Conservation (phyloP, 805 yeast genomes). For the Cyberlindnera meyerae region DNA sequence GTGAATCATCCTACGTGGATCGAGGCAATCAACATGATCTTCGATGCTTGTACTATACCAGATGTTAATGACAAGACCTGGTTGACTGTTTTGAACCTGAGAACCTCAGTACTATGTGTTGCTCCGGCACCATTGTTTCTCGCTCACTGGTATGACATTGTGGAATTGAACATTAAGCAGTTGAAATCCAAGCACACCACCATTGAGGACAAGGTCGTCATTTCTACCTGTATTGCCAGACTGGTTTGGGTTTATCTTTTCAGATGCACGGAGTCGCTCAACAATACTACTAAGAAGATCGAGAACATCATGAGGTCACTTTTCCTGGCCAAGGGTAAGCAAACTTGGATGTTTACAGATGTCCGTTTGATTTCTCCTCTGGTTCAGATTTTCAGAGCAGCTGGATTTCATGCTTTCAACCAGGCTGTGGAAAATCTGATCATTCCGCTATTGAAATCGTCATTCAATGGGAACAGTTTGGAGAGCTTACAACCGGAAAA, state of each 20-base stretch:
- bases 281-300: conserved; percentile 76
- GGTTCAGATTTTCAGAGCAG: conserved; percentile 67
- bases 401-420: conserved; percentile 75
- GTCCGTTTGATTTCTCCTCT: conserved; percentile 56
- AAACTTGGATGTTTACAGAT: conserved; percentile 73
- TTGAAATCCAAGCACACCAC: conserved; percentile 55
- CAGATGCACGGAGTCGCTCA: conserved; percentile 82
- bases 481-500: conserved; percentile 70
- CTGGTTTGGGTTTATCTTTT: conserved; percentile 87
- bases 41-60: conserved; percentile 43
- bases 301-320: conserved; percentile 57
- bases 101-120: conserved; percentile 72
- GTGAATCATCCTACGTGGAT: conserved; percentile 96
- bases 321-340: conserved; percentile 55
- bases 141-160: conserved; percentile 61
- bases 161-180: conserved; percentile 57
- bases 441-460: conserved; percentile 58
- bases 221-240: conserved; percentile 63
- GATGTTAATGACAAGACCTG: conserved; percentile 47
- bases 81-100: conserved; percentile 61
- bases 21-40: conserved; percentile 65
- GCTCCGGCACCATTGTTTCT: conserved; percentile 74
- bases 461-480: conserved; percentile 51
- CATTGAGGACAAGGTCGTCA: conserved; percentile 43
- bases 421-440: conserved; percentile 75